Evolutionary conservation across 495 filamentous ascomycete species (phyloP), one percentile per base, ranked within the genome.

Genomic region (Xylaria nigripes): DNA sequence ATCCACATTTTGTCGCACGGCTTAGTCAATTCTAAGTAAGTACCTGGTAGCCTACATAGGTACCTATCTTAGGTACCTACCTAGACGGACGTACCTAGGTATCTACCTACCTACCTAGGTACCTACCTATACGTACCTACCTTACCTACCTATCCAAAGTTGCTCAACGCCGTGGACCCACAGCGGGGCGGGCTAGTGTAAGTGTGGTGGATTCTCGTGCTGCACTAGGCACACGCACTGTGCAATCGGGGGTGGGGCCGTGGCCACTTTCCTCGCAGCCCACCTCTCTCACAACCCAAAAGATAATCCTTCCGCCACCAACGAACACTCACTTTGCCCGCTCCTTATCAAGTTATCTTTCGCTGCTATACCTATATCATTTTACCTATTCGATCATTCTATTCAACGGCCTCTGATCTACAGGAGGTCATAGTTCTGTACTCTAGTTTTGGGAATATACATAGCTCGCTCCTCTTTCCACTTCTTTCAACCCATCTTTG

Each of bases 261-360:
- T 30, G 27, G 27, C 6, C 15, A 12, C 32, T 36, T 36, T 36
- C 6, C 50, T 42, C 3, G 29, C 42, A 53, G 45, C 45, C 50
- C 50, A 53, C 51, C 51, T 53, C 46, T 25, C 41, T 18, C 24
- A 42, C 45, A 24, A 44, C 36, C 36, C 44, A 30, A 45, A 45
- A 47, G 50, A 32, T 46, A 49, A 45, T 21, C 38, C 32, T 50
- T 44, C 53, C 53, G 45, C 53, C 53, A 50, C 53, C 53, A 50
- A 49, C 23, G 30, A 45, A 21, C 43, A 25, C 13, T 19, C 48
- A 41, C 48, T 27, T 30, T 42, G 23, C 29, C 40, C 41, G 16
- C 41, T 45, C 40, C 43, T 45, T 45, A 41, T 36, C 50, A 41
- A 27, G 27, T 27, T 45, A 45, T 44, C 48, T 54, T 45, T 41